These are phyloP conservation scores for Globisporangium carolinianum DNA, from an alignment of 352 stramenopile genomes.

Conservation along the genomic window DNA sequence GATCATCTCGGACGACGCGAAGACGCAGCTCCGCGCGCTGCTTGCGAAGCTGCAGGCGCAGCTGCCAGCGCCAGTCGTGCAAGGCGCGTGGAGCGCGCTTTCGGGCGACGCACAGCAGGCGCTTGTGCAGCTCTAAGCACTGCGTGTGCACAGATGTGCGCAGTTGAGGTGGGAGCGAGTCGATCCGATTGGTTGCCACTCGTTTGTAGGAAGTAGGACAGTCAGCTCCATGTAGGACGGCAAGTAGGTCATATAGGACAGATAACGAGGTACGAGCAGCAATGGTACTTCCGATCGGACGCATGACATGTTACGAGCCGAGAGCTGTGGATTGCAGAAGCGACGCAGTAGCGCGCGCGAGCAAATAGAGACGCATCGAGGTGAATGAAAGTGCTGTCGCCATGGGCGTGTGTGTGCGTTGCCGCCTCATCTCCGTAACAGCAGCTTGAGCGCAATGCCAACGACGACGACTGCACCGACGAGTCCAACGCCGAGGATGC, in stretches of 20 bases:
- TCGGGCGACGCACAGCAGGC: constrained; percentile 64
- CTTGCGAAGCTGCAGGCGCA: constrained; percentile 66
- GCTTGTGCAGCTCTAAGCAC: constrained; percentile 52
- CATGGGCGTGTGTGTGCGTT: background rate
- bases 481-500: constrained; percentile 59
- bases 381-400: background rate
- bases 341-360: background rate
- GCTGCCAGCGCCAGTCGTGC: constrained; percentile 47
- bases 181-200: too few species aligned
- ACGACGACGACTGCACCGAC: constrained; percentile 66
- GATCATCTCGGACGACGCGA: constrained; percentile 60
- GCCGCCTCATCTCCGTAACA: constrained; percentile 57
- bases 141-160: background rate
- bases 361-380: background rate
- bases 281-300: too few species aligned
- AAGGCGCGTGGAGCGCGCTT: constrained; percentile 63
- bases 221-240: background rate
- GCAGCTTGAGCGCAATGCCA: constrained; percentile 61
- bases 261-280: background rate
- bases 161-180: too few species aligned
- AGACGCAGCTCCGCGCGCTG: constrained; percentile 48
- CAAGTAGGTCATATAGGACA: constrained; percentile 1
- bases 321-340: constrained; percentile 3
- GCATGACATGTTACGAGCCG: background rate
- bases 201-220: background rate